Evolutionary conservation across 805 yeast species (phyloP).

Genomic region (Candida coquimbonensis): DNA sequence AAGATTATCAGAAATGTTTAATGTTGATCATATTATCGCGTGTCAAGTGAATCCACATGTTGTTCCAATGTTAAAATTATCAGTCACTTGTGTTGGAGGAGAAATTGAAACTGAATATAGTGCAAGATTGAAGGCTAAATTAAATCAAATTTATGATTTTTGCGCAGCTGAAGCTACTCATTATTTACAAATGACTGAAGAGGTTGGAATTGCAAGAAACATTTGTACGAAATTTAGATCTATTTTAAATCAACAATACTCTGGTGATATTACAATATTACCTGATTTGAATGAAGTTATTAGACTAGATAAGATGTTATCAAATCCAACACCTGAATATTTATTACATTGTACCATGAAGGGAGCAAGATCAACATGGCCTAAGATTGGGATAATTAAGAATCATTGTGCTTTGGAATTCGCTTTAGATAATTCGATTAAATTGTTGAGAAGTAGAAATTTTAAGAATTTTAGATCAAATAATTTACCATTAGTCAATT

Average conservation of each 20-base stretch:
- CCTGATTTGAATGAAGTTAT: slow-evolving; percentile 58
- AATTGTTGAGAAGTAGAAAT: slow-evolving; percentile 54
- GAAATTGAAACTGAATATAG: slow-evolving; percentile 55
- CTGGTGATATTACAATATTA: slow-evolving; percentile 89
- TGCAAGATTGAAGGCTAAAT: slow-evolving; percentile 43
- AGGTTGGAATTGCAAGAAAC: slow-evolving; percentile 70
- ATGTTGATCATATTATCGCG: slow-evolving; percentile 94
- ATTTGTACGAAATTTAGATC: slow-evolving; percentile 67
- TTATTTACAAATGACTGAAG: slow-evolving; percentile 62
- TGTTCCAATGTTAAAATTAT: slow-evolving; percentile 70
- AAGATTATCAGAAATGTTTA: slow-evolving; percentile 90
- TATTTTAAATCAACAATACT: slow-evolving; percentile 76
- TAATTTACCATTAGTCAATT: slow-evolving; percentile 17
- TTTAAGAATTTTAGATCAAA: slow-evolving; percentile 30
- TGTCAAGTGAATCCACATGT: slow-evolving; percentile 98
- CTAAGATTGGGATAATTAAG: slow-evolving; percentile 73
- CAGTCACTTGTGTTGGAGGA: slow-evolving; percentile 64
- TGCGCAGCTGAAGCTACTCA: slow-evolving; percentile 70
- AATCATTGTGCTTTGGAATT: slow-evolving; percentile 91
- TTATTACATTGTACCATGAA: slow-evolving; percentile 61
- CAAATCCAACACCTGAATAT: slow-evolving; percentile 78
- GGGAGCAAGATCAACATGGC: slow-evolving; percentile 94
- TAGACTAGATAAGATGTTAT: slow-evolving; percentile 57
- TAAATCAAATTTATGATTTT: slow-evolving; percentile 51
- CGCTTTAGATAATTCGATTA: slow-evolving; percentile 74